Conservation (phyloP, 2,329 filamentous ascomycete genomes). For the Rhexocercosporidium sp. region DNA sequence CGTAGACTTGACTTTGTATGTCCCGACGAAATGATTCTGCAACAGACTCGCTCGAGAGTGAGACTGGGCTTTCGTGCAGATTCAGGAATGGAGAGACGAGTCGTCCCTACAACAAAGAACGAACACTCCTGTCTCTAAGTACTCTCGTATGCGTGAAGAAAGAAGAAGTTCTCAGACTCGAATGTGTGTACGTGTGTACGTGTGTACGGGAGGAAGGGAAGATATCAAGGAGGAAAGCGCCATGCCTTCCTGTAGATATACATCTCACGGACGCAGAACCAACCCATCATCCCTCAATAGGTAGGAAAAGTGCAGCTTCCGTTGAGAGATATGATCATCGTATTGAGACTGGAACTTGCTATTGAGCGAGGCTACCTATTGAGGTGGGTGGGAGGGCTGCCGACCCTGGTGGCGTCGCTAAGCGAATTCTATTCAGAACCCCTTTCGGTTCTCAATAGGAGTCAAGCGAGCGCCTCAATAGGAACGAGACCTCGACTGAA, state of each 20-base stretch:
- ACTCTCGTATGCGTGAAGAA: background rate
- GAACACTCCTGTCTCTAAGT: background rate
- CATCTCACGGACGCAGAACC: conserved; percentile 3
- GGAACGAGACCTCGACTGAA: background rate
- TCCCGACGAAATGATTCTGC: conserved; percentile 7
- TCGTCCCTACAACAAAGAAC: background rate
- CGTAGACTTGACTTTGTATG: background rate
- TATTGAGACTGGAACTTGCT: conserved; percentile 11
- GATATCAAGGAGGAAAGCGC: conserved; percentile 6
- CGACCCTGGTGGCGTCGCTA: conserved; percentile 19
- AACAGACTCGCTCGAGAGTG: conserved; percentile 6
- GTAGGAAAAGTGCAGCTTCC: background rate
- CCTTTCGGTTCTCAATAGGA: conserved; percentile 27
- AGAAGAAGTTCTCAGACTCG: too few relatives aligned
- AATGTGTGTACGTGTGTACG: background rate
- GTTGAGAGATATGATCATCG: conserved; percentile 5
- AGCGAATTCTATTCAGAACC: conserved; percentile 29
- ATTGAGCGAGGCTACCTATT: conserved; percentile 20
- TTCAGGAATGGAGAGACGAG: background rate
- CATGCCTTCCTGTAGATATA: background rate
- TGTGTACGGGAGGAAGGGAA: background rate
- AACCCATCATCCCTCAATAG: conserved; percentile 14
- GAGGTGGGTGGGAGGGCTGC: conserved; percentile 5
- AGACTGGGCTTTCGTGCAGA: background rate
- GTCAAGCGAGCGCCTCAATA: conserved; percentile 15